phyloP scores from a whole-genome alignment of 129 eudicot species.

The Tanacetum coccineum region DNA sequence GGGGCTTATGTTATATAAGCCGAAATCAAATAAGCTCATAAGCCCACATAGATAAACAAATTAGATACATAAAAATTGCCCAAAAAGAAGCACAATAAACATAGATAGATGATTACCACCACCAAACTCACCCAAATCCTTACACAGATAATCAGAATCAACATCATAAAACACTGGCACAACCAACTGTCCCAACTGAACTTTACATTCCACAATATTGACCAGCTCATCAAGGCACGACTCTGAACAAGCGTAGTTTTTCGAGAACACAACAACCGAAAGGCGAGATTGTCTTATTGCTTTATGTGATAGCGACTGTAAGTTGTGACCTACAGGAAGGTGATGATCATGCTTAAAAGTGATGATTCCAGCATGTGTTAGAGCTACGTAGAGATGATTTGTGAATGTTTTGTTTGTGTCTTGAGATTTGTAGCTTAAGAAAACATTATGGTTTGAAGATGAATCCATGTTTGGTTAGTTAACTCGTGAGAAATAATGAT shows the following conservation, averaged over 20 bases:
- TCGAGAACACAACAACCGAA: conserved; percentile 14
- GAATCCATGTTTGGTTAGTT: too few species aligned
- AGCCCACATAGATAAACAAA: not conserved
- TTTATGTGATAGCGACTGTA: not conserved
- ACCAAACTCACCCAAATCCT: conserved; percentile 12
- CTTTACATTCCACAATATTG: conserved; percentile 11
- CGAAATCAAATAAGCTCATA: too few species aligned
- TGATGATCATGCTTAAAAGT: conserved; percentile 18
- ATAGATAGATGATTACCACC: conserved; percentile 13
- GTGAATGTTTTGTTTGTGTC: conserved; percentile 18
- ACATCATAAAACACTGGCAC: conserved; percentile 16
- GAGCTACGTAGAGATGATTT: conserved; percentile 15
- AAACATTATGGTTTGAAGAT: not conserved
- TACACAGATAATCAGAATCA: conserved; percentile 6
- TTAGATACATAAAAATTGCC: not conserved
- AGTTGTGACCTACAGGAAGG: conserved; percentile 10
- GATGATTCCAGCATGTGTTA: conserved; percentile 11
- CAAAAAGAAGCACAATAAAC: not conserved
- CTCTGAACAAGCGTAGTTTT: conserved; percentile 10
- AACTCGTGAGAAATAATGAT: too few species aligned
- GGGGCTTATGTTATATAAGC: too few species aligned
- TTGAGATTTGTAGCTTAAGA: conserved; percentile 5
- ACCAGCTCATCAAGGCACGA: conserved; percentile 21
- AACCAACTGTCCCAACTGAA: conserved; percentile 5
- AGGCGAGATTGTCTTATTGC: conserved; percentile 12